Evolutionary conservation across 805 yeast genomes (phyloP).

Genomic region (Lipomyces orientalis): DNA sequence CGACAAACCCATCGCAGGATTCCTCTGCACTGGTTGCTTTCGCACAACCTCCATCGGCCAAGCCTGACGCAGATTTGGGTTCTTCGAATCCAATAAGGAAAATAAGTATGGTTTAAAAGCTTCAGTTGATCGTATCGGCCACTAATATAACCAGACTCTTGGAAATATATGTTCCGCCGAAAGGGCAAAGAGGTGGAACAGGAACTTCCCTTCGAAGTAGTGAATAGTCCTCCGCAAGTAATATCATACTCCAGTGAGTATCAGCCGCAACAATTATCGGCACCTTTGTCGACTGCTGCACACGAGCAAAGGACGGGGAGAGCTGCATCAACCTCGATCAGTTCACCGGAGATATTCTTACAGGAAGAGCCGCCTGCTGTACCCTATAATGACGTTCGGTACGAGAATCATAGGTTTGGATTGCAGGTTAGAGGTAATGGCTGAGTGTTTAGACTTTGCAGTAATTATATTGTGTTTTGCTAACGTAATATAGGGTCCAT

Average conservation of each 20-base stretch:
- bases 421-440: background rate
- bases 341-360: background rate
- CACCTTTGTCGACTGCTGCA: background rate
- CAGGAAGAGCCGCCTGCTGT: background rate
- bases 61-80: background rate
- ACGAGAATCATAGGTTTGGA: background rate
- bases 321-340: background rate
- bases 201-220: background rate
- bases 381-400: background rate
- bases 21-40: constrained; percentile 7
- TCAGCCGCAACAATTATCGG: background rate
- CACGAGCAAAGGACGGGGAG: background rate
- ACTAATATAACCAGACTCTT: constrained; percentile 6
- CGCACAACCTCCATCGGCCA: background rate
- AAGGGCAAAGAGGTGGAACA: constrained; percentile 11
- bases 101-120: background rate
- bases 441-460: background rate
- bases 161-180: constrained; percentile 17
- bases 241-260: background rate
- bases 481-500: background rate
- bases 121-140: background rate
- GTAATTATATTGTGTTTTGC: background rate
- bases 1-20: constrained; percentile 30
- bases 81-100: background rate
- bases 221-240: background rate